Conservation (phyloP, 2,329 filamentous ascomycete species). For the Epichloe coenophiala region DNA sequence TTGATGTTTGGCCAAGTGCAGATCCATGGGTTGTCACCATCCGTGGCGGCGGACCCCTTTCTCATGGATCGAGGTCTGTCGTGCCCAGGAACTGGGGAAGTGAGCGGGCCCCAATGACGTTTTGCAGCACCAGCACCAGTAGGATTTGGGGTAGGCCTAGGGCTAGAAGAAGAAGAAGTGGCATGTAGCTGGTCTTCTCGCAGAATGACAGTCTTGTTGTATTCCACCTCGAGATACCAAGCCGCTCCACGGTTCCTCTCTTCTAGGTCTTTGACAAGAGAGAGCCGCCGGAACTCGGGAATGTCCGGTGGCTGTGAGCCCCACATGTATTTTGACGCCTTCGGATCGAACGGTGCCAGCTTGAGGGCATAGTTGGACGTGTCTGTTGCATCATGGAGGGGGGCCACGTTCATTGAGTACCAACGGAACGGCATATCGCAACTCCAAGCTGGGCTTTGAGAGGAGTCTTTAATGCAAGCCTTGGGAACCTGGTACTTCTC, state of each 20-base stretch:
- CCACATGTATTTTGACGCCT: constrained; percentile 30
- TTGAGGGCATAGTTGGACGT: constrained; percentile 27
- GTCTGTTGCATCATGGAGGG: constrained; percentile 12
- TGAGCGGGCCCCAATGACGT: constrained; percentile 12
- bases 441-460: constrained; percentile 46
- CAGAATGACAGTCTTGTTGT: constrained; percentile 44
- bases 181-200: constrained; percentile 24
- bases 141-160: constrained; percentile 4
- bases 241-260: constrained; percentile 37
- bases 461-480: constrained; percentile 43
- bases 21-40: constrained; percentile 43
- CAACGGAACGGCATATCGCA: constrained; percentile 39
- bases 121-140: constrained; percentile 12
- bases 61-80: constrained; percentile 15
- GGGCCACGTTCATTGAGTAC: constrained; percentile 29
- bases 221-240: constrained; percentile 37
- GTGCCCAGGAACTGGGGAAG: constrained; percentile 7
- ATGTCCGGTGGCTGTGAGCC: constrained; percentile 40
- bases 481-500: constrained; percentile 34
- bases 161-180: not conserved
- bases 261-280: constrained; percentile 37
- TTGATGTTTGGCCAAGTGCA: constrained; percentile 44
- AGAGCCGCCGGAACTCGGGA: constrained; percentile 22
- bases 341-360: constrained; percentile 25
- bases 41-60: constrained; percentile 17